Evolutionary conservation across 2,329 filamentous ascomycete genomes (phyloP).

Genomic region (Pseudogymnoascus sp.): DNA sequence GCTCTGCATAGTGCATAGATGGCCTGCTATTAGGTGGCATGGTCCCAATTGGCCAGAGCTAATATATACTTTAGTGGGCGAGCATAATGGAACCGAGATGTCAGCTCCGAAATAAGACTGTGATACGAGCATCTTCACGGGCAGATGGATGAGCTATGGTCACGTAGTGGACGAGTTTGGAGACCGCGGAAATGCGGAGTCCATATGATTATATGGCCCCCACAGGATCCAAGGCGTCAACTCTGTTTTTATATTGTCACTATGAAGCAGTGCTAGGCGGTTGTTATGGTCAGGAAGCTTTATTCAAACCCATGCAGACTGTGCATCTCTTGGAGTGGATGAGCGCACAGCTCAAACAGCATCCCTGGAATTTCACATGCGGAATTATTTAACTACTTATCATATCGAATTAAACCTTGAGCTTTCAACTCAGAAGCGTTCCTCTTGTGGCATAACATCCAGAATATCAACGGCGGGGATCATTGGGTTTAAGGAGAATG

Average conservation of each 20-base stretch:
- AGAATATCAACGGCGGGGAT: not conserved
- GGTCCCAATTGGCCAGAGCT: not conserved
- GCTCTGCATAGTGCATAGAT: not conserved
- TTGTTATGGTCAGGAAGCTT: not conserved
- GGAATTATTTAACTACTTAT: not conserved
- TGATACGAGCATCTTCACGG: not conserved
- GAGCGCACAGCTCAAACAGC: not conserved
- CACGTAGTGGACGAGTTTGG: not conserved
- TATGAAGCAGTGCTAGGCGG: not conserved
- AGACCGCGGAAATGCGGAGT: not conserved
- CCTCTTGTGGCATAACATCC: not conserved
- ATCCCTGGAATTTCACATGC: not conserved
- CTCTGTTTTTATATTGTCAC: not conserved
- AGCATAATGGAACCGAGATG: not conserved
- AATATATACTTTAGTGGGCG: constrained; percentile 1
- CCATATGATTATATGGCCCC: not conserved
- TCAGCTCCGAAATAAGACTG: not conserved
- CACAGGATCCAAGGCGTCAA: not conserved
- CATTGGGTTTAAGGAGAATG: not conserved
- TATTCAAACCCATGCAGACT: not conserved
- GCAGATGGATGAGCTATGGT: not conserved
- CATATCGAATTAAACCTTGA: not conserved
- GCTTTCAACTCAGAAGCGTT: not conserved
- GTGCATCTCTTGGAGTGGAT: not conserved
- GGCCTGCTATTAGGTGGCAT: not conserved